Evolutionary conservation across 805 yeast species (phyloP).

Genomic region (Starmera amethionina): DNA sequence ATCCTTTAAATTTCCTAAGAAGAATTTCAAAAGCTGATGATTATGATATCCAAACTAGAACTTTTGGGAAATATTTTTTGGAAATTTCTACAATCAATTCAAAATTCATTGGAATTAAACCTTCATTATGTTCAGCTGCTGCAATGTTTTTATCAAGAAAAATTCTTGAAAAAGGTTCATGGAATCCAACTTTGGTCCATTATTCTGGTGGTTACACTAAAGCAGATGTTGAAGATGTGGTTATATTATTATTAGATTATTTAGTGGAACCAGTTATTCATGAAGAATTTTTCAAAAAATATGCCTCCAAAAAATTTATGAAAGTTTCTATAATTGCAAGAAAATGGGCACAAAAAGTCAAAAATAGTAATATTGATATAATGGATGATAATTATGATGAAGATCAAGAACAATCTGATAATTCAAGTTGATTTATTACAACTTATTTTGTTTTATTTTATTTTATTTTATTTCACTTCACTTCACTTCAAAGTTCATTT

Average conservation of each 20-base stretch:
- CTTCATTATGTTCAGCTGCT: conserved; percentile 80
- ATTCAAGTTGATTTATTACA: neutral
- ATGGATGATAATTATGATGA: conserved; percentile 1
- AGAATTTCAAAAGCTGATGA: conserved; percentile 91
- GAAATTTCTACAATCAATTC: conserved; percentile 77
- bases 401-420: neutral
- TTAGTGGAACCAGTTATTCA: conserved; percentile 73
- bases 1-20: conserved; percentile 87
- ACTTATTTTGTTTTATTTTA: too few relatives aligned
- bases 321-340: conserved; percentile 74
- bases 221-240: conserved; percentile 60
- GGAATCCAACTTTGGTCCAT: conserved; percentile 83
- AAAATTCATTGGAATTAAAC: conserved; percentile 65
- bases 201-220: conserved; percentile 86
- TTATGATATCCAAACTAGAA: conserved; percentile 83
- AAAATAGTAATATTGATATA: conserved; percentile 11
- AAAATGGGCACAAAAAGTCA: conserved; percentile 68
- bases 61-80: conserved; percentile 77
- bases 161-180: conserved; percentile 59
- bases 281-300: conserved; percentile 89
- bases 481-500: too few relatives aligned
- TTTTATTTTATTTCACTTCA: conserved; percentile 1
- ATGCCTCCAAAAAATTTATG: conserved; percentile 81
- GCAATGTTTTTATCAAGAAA: conserved; percentile 81
- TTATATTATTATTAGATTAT: conserved; percentile 68